Base-by-base conservation (phyloP, 768 basidiomycete genomes). In the Leccinum longicurvipes region DNA sequence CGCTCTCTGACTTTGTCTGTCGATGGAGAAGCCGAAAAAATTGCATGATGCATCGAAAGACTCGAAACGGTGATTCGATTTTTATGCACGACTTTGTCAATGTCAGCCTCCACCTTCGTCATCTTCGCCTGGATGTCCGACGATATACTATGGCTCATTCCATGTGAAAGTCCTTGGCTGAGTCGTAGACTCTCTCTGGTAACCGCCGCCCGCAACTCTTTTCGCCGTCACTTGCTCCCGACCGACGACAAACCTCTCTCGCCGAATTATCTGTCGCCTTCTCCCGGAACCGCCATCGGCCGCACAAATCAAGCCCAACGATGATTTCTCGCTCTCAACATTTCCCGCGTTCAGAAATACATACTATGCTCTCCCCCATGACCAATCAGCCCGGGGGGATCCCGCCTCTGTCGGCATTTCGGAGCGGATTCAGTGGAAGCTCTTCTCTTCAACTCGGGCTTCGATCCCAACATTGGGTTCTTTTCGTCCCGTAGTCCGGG, bases 401-500 rank as follows among this genome's bases (percentile, higher is more conserved):
- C 93, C 5, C 78, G 95, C 6, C 78, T 98, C 1, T 76, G 76
- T 3, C 61, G 49, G 2, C 87, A 90, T 67, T 92, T 94, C 71
- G 62, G 69, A 12, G 74, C 82, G 6, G 79, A 78, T n/a, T n/a
- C n/a, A n/a, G n/a, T n/a, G 29, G 76, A 83, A 0, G 90, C 89
- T 0, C 76, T 97, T 8, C 77, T 97, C 5, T 95, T 94, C 81
- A 93, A 93, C 70, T 93, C 91, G 0, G 94, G 94, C 0, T 95
- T 87, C 69, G 94, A 96, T 70, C 93, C 93, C 10, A 98, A 96
- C 67, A 87, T 86, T 3, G 88, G 87, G 0, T 83, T 95, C 70
- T 95, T 95, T 74, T 77, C 89, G 0, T 82, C 82, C 93, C 93
- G 0, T 89, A 90, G 58, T 67, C 76, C 0, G 84, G 84, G 12